A percentile compares a stretch with the other conserved stretches of the same genome.
phyloP scores from a whole-genome alignment of 2,329 filamentous ascomycete genomes.

The Colletotrichum coccodes region DNA sequence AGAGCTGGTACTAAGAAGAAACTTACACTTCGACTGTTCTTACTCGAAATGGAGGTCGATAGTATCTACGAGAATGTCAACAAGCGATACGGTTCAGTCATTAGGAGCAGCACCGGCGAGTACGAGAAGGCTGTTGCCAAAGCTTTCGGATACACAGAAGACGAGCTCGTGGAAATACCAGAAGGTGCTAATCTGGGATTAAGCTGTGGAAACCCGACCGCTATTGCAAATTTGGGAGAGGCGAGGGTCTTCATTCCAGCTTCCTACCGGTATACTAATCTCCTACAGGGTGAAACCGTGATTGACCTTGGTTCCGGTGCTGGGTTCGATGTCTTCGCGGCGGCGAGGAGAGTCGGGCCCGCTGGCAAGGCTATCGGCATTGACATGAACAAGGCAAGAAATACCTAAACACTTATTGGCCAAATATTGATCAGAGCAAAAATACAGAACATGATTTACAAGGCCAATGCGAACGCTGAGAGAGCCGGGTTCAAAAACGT shows the following conservation, averaged over 20 bases:
- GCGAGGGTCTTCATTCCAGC: constrained; percentile 38
- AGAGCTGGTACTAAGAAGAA: too few relatives aligned
- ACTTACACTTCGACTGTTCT: background rate
- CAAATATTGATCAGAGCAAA: background rate
- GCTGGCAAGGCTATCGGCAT: constrained; percentile 63
- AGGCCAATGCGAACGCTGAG: constrained; percentile 53
- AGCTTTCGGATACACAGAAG: constrained; percentile 62
- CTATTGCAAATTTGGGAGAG: constrained; percentile 56
- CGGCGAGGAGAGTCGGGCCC: constrained; percentile 58
- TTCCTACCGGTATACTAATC: background rate
- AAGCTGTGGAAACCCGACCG: constrained; percentile 64
- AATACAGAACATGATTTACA: constrained; percentile 63
- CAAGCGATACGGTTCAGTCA: constrained; percentile 47
- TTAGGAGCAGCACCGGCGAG: constrained; percentile 38
- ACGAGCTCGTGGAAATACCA: constrained; percentile 58
- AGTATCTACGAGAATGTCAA: constrained; percentile 47
- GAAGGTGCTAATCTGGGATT: constrained; percentile 61
- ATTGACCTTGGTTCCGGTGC: constrained; percentile 67
- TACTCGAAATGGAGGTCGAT: constrained; percentile 39
- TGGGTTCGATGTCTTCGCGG: constrained; percentile 67
- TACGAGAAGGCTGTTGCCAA: constrained; percentile 55
- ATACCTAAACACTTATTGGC: background rate
- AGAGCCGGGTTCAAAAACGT: constrained; percentile 55
- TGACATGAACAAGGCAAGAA: constrained; percentile 66
- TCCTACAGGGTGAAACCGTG: constrained; percentile 61